Percentiles rank a stretch among this genome's conserved stretches.
phyloP scores from a whole-genome alignment of 1,139 yeast species.

The Torulaspora pretoriensis region DNA sequence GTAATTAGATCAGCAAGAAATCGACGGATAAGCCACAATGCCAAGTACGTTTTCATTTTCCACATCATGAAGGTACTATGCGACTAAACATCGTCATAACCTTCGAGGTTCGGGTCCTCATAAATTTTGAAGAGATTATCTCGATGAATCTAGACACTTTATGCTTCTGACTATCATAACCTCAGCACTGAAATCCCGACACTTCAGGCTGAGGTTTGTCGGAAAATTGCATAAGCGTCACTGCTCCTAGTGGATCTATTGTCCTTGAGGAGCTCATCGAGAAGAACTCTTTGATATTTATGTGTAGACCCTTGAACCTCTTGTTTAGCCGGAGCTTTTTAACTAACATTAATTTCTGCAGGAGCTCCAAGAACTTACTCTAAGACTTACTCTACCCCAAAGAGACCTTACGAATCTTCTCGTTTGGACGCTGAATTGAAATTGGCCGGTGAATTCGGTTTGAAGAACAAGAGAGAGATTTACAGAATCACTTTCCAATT shows the following conservation, averaged over 20 bases:
- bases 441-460: slow-evolving; percentile 99
- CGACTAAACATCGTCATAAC: background rate
- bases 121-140: slow-evolving; percentile 23
- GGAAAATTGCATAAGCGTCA: background rate
- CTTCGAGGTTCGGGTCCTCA: slow-evolving; percentile 75
- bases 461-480: slow-evolving; percentile 99
- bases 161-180: slow-evolving; percentile 21
- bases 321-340: slow-evolving; percentile 6
- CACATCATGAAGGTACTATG: slow-evolving; percentile 2
- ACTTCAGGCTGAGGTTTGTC: slow-evolving; percentile 52
- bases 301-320: slow-evolving; percentile 16
- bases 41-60: slow-evolving; percentile 48
- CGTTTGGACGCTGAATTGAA: slow-evolving; percentile 99
- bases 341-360: slow-evolving; percentile 29
- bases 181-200: slow-evolving; percentile 78
- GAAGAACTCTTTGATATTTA: slow-evolving; percentile 11
- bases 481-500: slow-evolving; percentile 69
- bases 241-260: background rate
- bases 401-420: slow-evolving; percentile 96
- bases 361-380: slow-evolving; percentile 99
- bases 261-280: background rate
- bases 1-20: slow-evolving; percentile 6
- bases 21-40: slow-evolving; percentile 38
- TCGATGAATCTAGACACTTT: slow-evolving; percentile 32
- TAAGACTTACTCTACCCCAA: slow-evolving; percentile 98